Evolutionary conservation across 768 basidiomycete genomes (phyloP).

Genomic region (Coprinellus micaceus): DNA sequence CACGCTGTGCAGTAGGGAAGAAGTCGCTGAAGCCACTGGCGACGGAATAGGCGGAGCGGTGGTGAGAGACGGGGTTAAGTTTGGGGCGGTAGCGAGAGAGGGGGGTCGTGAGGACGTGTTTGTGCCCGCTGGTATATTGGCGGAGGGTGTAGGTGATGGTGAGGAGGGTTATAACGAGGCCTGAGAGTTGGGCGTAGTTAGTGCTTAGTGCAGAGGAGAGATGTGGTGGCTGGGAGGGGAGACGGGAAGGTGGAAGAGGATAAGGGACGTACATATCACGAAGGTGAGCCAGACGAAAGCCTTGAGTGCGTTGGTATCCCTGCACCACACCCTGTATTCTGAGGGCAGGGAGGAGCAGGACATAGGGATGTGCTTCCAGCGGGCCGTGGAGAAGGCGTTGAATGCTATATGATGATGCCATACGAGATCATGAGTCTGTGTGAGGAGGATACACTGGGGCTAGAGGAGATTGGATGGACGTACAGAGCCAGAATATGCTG

Average conservation of each 20-base stretch:
- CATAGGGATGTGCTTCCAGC: slow-evolving; percentile 49
- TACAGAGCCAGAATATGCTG: slow-evolving; percentile 54
- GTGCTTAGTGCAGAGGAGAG: neutral
- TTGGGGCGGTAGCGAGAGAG: slow-evolving; percentile 47
- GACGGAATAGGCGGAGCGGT: neutral
- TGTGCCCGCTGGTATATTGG: slow-evolving; percentile 43
- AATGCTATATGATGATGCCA: slow-evolving; percentile 32
- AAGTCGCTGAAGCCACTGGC: slow-evolving; percentile 30
- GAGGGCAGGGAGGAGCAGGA: slow-evolving; percentile 37
- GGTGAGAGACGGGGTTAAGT: slow-evolving; percentile 7
- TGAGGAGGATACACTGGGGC: neutral
- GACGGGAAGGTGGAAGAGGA: too few relatives aligned
- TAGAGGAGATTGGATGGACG: too few relatives aligned
- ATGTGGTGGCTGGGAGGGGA: neutral
- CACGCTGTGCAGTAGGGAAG: slow-evolving; percentile 28
- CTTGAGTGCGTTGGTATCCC: slow-evolving; percentile 50
- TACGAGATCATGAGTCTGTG: neutral
- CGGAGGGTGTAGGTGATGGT: slow-evolving; percentile 43
- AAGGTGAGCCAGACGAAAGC: slow-evolving; percentile 59
- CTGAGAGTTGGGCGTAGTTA: slow-evolving; percentile 21
- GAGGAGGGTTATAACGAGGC: slow-evolving; percentile 37
- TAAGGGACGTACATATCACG: slow-evolving; percentile 39
- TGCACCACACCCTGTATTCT: slow-evolving; percentile 52
- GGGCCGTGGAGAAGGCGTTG: slow-evolving; percentile 58
- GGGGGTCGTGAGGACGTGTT: slow-evolving; percentile 48